Evolutionary conservation across 2,329 filamentous ascomycete genomes (phyloP).

Genomic region (Niveomyces coronatus): DNA sequence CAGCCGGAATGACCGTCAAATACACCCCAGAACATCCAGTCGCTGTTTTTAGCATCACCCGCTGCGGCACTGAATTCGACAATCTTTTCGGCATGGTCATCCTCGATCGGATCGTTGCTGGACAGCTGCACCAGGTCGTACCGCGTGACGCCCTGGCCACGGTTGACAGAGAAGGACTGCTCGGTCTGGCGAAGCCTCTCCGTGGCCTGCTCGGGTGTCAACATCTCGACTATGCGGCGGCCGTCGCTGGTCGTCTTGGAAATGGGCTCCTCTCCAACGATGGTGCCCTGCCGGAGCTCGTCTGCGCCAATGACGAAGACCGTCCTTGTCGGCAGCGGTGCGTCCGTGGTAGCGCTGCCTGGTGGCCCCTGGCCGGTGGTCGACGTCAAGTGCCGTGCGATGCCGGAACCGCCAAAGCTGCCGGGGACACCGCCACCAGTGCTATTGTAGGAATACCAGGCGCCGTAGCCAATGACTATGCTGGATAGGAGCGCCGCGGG

Average conservation of each 20-base stretch:
- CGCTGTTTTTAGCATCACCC: slow-evolving; percentile 42
- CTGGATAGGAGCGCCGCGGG: slow-evolving; percentile 57
- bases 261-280: slow-evolving; percentile 76
- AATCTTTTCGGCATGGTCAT: slow-evolving; percentile 97
- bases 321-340: slow-evolving; percentile 45
- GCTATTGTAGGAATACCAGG: slow-evolving; percentile 62
- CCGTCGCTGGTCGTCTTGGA: slow-evolving; percentile 84
- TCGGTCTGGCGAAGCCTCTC: slow-evolving; percentile 81
- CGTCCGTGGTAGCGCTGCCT: slow-evolving; percentile 22
- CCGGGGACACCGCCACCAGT: slow-evolving; percentile 19
- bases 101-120: slow-evolving; percentile 95
- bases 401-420: slow-evolving; percentile 22
- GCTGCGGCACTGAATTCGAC: slow-evolving; percentile 68
- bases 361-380: slow-evolving; percentile 19
- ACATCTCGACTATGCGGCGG: slow-evolving; percentile 84
- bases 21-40: slow-evolving; percentile 99
- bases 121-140: slow-evolving; percentile 93
- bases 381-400: slow-evolving; percentile 33
- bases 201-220: slow-evolving; percentile 88
- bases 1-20: slow-evolving; percentile 97
- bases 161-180: slow-evolving; percentile 81
- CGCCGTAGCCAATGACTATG: slow-evolving; percentile 59
- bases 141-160: slow-evolving; percentile 82
- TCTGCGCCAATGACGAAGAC: slow-evolving; percentile 85
- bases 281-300: slow-evolving; percentile 77